Percentiles rank a stretch among this genome's conserved stretches.
Evolutionary conservation across 805 yeast genomes (phyloP).

Genomic region (Wickerhamomyces ciferrii): DNA sequence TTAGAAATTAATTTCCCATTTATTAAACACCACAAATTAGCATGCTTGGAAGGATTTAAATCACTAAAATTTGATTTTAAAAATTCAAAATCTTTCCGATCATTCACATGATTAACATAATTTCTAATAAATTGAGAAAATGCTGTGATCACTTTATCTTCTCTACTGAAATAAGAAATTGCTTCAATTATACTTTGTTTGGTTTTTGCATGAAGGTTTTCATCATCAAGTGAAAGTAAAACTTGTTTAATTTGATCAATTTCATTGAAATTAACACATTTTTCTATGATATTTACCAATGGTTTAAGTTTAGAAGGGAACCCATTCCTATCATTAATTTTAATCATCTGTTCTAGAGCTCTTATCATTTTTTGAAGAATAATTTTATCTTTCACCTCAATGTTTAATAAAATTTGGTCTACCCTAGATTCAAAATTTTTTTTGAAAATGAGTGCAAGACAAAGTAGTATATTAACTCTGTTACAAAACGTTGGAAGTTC

Average conservation of each 20-base stretch:
- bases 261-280: not conserved
- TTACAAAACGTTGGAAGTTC: slow-evolving; percentile 13
- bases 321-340: slow-evolving; percentile 7
- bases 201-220: slow-evolving; percentile 3
- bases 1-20: slow-evolving; percentile 10
- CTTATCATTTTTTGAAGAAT: slow-evolving; percentile 4
- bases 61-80: slow-evolving; percentile 10
- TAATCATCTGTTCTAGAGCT: slow-evolving; percentile 5
- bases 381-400: slow-evolving; percentile 3
- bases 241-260: slow-evolving; percentile 4
- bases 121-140: slow-evolving; percentile 3
- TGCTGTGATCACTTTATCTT: slow-evolving; percentile 5
- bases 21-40: slow-evolving; percentile 18
- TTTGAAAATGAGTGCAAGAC: slow-evolving; percentile 7
- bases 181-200: slow-evolving; percentile 6
- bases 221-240: slow-evolving; percentile 1
- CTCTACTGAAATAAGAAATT: slow-evolving; percentile 5
- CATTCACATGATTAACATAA: not conserved
- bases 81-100: slow-evolving; percentile 2
- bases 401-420: slow-evolving; percentile 7
- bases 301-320: slow-evolving; percentile 3
- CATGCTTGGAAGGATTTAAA: slow-evolving; percentile 12
- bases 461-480: slow-evolving; percentile 16
- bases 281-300: not conserved
- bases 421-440: slow-evolving; percentile 13